These are phyloP conservation scores for Melanogaster broomeanus DNA, from an alignment of 768 basidiomycete genomes.

Conservation along the genomic window DNA sequence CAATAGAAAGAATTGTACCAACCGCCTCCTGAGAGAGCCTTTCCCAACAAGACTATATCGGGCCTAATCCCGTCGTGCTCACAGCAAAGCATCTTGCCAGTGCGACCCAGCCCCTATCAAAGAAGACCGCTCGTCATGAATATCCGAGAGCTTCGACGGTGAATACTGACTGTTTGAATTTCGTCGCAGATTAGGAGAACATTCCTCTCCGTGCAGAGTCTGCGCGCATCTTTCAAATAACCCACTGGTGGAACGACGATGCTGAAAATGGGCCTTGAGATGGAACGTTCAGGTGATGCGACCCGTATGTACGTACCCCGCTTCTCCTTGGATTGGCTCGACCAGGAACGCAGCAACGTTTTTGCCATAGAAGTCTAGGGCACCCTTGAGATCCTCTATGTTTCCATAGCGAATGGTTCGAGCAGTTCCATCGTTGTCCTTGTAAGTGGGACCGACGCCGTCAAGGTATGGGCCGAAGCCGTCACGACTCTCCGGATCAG, in stretches of 20 bases:
- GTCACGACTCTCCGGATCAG: conserved; percentile 84
- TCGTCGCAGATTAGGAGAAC: conserved; percentile 98
- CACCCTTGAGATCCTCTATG: conserved; percentile 78
- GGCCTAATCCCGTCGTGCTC: conserved; percentile 88
- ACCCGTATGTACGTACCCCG: conserved; percentile 62
- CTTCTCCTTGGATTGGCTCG: conserved; percentile 99
- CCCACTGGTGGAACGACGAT: conserved; percentile 91
- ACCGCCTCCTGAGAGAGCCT: conserved; percentile 96
- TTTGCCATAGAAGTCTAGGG: conserved; percentile 77
- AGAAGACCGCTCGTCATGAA: conserved; percentile 2
- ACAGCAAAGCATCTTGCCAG: conserved; percentile 91
- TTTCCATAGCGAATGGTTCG: conserved; percentile 81
- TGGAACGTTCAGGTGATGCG: neutral
- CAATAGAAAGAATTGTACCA: conserved; percentile 28
- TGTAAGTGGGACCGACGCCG: conserved; percentile 79
- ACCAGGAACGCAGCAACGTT: conserved; percentile 91
- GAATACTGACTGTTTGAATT: conserved; percentile 79
- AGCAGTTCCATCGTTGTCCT: conserved; percentile 47
- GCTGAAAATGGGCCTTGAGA: conserved; percentile 38
- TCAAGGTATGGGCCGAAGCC: conserved; percentile 93
- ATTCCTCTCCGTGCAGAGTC: conserved; percentile 89
- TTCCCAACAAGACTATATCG: conserved; percentile 91
- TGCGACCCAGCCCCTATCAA: conserved; percentile 80
- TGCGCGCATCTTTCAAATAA: conserved; percentile 76
- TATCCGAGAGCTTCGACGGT: neutral